Conservation (phyloP, 2,329 filamentous ascomycete species). For the Didymella pinodella region DNA sequence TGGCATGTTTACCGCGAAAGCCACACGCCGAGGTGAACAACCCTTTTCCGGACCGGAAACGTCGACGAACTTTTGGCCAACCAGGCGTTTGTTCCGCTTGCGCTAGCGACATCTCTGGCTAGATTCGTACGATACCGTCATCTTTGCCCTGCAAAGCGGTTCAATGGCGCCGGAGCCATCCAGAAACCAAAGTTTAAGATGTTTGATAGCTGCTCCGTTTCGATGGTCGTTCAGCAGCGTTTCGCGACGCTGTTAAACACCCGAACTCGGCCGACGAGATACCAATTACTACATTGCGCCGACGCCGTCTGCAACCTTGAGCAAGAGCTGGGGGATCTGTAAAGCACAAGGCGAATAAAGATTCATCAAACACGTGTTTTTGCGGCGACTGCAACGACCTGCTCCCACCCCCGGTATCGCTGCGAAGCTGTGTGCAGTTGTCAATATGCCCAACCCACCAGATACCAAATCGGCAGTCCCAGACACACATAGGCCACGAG, state of each 20-base stretch:
- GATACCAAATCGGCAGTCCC: not conserved
- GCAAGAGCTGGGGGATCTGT: not conserved
- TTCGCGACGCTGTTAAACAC: not conserved
- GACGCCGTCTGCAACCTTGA: not conserved
- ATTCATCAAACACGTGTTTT: not conserved
- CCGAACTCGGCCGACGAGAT: not conserved
- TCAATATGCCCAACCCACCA: conserved; percentile 1
- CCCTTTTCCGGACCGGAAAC: conserved; percentile 11
- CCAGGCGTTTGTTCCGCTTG: not conserved
- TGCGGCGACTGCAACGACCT: not conserved
- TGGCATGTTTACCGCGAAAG: not conserved
- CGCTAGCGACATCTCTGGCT: not conserved
- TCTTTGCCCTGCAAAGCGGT: conserved; percentile 5
- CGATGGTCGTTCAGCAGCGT: not conserved
- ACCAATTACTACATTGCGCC: not conserved
- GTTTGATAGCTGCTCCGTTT: conserved; percentile 8
- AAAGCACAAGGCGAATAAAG: not conserved
- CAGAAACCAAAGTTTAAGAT: conserved; percentile 5
- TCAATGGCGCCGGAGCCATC: conserved; percentile 5
- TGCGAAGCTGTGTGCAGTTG: not conserved
- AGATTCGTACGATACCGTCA: conserved; percentile 8
- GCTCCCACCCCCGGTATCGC: not conserved
- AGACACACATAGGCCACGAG: not conserved
- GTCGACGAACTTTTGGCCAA: not conserved
- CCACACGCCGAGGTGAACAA: not conserved